A percentile compares a stretch with the other conserved stretches of the same genome.
Conservation (phyloP, 345 rosid species). For the Ailanthus altissimus region DNA sequence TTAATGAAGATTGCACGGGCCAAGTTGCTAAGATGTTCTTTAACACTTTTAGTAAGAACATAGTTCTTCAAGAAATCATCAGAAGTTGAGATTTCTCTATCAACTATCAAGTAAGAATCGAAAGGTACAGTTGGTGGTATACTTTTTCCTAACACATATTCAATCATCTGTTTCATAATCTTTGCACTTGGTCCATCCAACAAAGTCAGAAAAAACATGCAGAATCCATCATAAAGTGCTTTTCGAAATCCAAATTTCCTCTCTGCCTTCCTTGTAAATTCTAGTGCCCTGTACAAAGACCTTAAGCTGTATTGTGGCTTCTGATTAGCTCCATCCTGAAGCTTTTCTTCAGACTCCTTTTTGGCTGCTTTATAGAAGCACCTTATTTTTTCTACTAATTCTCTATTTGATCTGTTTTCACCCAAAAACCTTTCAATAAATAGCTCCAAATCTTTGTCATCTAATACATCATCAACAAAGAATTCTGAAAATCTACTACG, state of each 20-base stretch:
- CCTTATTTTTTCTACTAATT: conserved; percentile 55
- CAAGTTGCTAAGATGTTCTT: conserved; percentile 69
- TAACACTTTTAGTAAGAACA: conserved; percentile 74
- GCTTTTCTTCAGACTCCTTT: conserved; percentile 74
- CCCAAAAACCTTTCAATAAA: conserved; percentile 72
- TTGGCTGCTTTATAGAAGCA: conserved; percentile 77
- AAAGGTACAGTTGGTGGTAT: conserved; percentile 46
- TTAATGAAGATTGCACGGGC: conserved; percentile 80
- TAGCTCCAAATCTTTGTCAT: conserved; percentile 68
- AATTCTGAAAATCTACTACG: conserved; percentile 88
- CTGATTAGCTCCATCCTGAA: conserved; percentile 99
- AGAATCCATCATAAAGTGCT: conserved; percentile 83
- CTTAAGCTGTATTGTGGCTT: conserved; percentile 95
- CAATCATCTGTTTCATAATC: conserved; percentile 64
- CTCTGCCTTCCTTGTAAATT: conserved; percentile 70
- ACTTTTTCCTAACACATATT: conserved; percentile 47
- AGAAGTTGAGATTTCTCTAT: conserved; percentile 25
- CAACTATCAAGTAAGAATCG: conserved; percentile 45
- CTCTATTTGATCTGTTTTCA: conserved; percentile 51
- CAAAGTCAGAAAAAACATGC: conserved; percentile 87
- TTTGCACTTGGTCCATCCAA: conserved; percentile 78
- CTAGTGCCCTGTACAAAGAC: conserved; percentile 89
- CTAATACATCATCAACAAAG: conserved; percentile 79
- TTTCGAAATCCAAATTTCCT: conserved; percentile 56
- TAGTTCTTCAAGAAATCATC: conserved; percentile 57